A percentile compares a stretch with the other conserved stretches of the same genome.
Conservation (phyloP, 108 stramenopile genomes). For the Fragilariopsis cylindrus region DNA sequence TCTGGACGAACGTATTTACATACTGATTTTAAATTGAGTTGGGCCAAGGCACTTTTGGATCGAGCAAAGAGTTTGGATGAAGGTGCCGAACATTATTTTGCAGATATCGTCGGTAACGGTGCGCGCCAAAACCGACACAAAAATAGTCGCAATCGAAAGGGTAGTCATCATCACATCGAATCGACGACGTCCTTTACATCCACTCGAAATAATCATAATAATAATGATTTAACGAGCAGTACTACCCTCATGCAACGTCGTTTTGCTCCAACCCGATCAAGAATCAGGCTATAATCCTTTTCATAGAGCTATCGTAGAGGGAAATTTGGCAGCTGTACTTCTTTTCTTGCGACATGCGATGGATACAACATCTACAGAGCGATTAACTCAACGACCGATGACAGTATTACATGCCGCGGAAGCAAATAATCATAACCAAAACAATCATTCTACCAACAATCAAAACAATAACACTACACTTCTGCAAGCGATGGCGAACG, state of each 20-base stretch:
- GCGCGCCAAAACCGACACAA: neutral
- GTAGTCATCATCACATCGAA: no score
- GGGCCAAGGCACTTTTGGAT: conserved; percentile 35
- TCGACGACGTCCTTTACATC: neutral
- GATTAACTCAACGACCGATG: conserved; percentile 38
- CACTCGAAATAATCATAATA: neutral
- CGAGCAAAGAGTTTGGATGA: conserved; percentile 31
- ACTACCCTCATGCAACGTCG: conserved; percentile 14
- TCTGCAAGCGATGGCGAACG: conserved; percentile 23
- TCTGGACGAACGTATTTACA: conserved; percentile 31
- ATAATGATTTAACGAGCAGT: neutral
- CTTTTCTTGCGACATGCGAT: conserved; percentile 53
- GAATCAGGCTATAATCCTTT: conserved; percentile 76
- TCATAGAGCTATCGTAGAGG: conserved; percentile 56
- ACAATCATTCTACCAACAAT: neutral
- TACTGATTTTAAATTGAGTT: conserved; percentile 3
- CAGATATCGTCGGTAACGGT: neutral
- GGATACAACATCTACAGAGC: neutral
- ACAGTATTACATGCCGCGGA: conserved; percentile 14
- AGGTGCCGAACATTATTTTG: neutral
- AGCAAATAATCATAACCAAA: neutral
- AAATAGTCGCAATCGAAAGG: neutral
- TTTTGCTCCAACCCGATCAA: conserved; percentile 33
- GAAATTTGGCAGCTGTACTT: conserved; percentile 52
- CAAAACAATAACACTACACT: conserved; percentile 11